Percentiles rank a stretch among this genome's conserved stretches.
These are phyloP conservation scores for Komagataella ulmi DNA, from an alignment of 805 yeast genomes.

Conservation along the genomic window DNA sequence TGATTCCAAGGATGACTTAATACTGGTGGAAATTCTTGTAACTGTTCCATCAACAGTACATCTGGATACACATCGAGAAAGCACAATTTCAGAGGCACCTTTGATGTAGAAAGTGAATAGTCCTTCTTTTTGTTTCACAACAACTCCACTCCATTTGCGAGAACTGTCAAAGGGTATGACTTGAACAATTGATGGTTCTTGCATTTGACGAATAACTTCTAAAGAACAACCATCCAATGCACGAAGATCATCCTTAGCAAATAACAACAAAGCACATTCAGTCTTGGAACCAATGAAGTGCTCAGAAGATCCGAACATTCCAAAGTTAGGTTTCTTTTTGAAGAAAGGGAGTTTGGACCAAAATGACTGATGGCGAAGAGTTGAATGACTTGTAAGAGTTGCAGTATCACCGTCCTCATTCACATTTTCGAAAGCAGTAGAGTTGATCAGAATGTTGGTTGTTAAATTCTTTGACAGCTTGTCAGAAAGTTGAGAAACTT, in stretches of 20 bases:
- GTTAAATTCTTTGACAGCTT: constrained; percentile 18
- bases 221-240: constrained; percentile 28
- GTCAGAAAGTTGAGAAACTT: not conserved
- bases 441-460: constrained; percentile 61
- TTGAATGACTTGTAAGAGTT: not conserved
- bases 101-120: constrained; percentile 56
- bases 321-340: not conserved
- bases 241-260: constrained; percentile 48
- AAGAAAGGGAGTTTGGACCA: not conserved
- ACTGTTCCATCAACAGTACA: constrained; percentile 17
- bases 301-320: constrained; percentile 18
- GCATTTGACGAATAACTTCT: constrained; percentile 27
- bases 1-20: constrained; percentile 15
- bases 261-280: constrained; percentile 71
- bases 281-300: constrained; percentile 87
- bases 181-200: constrained; percentile 37
- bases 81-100: constrained; percentile 91
- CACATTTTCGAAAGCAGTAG: constrained; percentile 79
- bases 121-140: constrained; percentile 32
- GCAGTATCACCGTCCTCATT: constrained; percentile 8
- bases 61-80: constrained; percentile 39
- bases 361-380: not conserved
- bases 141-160: constrained; percentile 85
- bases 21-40: constrained; percentile 16
- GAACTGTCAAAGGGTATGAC: constrained; percentile 84